Conservation (phyloP, 306 rosid genomes). For the Lathyrus sativus region DNA sequence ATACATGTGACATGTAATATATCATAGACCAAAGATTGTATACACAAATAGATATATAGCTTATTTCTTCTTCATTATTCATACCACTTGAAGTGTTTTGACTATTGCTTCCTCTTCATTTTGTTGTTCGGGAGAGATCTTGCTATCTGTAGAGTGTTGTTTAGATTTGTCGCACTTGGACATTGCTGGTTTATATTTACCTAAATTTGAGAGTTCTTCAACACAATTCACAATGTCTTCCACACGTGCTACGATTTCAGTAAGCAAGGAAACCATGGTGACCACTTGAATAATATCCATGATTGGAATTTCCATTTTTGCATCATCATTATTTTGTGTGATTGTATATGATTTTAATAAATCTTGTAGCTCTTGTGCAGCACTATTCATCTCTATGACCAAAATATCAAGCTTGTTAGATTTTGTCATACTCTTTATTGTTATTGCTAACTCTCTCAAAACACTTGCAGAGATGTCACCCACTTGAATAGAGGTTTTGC, state of each 20-base stretch:
- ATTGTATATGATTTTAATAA: slow-evolving; percentile 56
- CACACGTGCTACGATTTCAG: slow-evolving; percentile 57
- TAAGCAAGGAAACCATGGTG: slow-evolving; percentile 63
- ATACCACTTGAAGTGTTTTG: slow-evolving; percentile 11
- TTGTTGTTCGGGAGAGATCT: neutral
- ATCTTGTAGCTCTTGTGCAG: slow-evolving; percentile 53
- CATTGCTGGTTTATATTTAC: slow-evolving; percentile 27
- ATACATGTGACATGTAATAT: slow-evolving; percentile 21
- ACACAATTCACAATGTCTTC: slow-evolving; percentile 63
- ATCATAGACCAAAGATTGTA: slow-evolving; percentile 9
- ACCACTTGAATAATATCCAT: slow-evolving; percentile 65
- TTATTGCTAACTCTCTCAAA: slow-evolving; percentile 58
- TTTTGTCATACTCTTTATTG: slow-evolving; percentile 60
- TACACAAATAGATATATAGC: neutral
- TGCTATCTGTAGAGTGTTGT: neutral
- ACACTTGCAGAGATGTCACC: slow-evolving; percentile 51
- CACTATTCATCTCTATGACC: slow-evolving; percentile 59
- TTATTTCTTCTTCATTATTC: neutral
- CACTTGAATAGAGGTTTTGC: slow-evolving; percentile 47
- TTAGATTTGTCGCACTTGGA: neutral
- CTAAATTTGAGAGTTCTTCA: slow-evolving; percentile 57
- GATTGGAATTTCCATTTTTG: slow-evolving; percentile 38
- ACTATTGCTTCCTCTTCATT: neutral
- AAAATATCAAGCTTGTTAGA: slow-evolving; percentile 52
- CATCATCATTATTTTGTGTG: neutral